Percentiles rank a stretch among this genome's conserved stretches.
Conservation (phyloP, 2,329 filamentous ascomycete species). For the Stagonosporopsis vannaccii region DNA sequence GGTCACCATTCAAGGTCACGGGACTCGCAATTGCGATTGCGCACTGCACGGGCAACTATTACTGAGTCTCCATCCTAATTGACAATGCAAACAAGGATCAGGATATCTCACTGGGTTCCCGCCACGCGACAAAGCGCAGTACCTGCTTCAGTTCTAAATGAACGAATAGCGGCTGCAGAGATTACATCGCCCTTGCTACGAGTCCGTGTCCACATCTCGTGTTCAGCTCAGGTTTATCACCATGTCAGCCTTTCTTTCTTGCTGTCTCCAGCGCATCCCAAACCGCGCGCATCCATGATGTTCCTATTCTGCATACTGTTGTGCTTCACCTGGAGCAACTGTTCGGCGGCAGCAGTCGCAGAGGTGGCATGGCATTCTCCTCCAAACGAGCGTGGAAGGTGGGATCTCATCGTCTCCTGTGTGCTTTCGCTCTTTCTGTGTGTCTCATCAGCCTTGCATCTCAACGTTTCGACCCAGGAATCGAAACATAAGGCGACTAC, state of each 20-base stretch:
- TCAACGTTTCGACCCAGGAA: conserved; percentile 28
- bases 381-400: conserved; percentile 29
- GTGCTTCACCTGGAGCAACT: conserved; percentile 14
- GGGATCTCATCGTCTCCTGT: conserved; percentile 30
- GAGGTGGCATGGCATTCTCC: conserved; percentile 29
- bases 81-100: neutral
- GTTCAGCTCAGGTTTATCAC: neutral
- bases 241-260: neutral
- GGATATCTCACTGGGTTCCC: neutral
- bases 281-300: neutral
- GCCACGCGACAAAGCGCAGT: neutral
- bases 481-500: conserved; percentile 22
- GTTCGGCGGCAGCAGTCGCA: conserved; percentile 4
- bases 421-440: conserved; percentile 32
- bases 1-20: neutral
- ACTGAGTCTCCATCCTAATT: neutral
- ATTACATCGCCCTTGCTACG: neutral
- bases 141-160: neutral
- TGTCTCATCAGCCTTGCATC: conserved; percentile 35
- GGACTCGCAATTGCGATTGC: neutral
- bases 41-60: neutral
- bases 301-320: conserved; percentile 10
- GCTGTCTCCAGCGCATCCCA: neutral
- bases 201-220: neutral
- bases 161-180: conserved; percentile 12